A percentile compares a stretch with the other conserved stretches of the same genome.
Evolutionary conservation across 345 rosid species (phyloP).

Genomic region (Aethionema arabicum): DNA sequence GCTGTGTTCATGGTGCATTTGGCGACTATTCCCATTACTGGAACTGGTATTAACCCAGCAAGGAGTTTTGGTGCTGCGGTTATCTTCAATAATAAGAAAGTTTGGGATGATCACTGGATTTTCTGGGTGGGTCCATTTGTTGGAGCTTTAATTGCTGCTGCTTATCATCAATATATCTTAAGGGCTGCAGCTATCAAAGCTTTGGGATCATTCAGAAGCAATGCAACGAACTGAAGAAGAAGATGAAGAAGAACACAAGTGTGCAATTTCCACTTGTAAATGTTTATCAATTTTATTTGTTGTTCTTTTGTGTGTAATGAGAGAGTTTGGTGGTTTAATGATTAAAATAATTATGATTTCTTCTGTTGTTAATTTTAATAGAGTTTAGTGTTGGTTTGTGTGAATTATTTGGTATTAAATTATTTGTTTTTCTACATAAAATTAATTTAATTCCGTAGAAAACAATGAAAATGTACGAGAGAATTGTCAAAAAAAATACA

Average conservation of each 20-base stretch:
- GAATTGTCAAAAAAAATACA: neutral
- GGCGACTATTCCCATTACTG: constrained; percentile 80
- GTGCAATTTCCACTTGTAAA: neutral
- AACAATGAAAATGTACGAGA: neutral
- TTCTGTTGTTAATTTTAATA: neutral
- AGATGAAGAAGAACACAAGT: neutral
- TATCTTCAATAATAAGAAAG: constrained; percentile 52
- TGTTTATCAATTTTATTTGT: constrained; percentile 22
- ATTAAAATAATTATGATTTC: neutral
- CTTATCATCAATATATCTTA: constrained; percentile 64
- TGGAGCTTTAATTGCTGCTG: constrained; percentile 76
- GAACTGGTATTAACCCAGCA: constrained; percentile 80
- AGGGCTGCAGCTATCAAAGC: constrained; percentile 70
- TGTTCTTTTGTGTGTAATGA: constrained; percentile 29
- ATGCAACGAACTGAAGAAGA: constrained; percentile 45
- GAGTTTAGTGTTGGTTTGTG: neutral
- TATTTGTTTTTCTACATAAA: neutral
- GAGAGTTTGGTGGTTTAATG: constrained; percentile 24
- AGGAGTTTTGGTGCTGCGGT: constrained; percentile 84
- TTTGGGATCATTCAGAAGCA: constrained; percentile 70
- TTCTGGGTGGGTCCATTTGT: constrained; percentile 81
- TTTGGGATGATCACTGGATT: constrained; percentile 78
- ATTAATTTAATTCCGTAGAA: neutral
- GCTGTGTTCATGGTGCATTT: constrained; percentile 79
- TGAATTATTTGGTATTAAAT: constrained; percentile 9